Evolutionary conservation across 2,329 filamentous ascomycete species (phyloP).

Genomic region (Cladophialophora psammophila): DNA sequence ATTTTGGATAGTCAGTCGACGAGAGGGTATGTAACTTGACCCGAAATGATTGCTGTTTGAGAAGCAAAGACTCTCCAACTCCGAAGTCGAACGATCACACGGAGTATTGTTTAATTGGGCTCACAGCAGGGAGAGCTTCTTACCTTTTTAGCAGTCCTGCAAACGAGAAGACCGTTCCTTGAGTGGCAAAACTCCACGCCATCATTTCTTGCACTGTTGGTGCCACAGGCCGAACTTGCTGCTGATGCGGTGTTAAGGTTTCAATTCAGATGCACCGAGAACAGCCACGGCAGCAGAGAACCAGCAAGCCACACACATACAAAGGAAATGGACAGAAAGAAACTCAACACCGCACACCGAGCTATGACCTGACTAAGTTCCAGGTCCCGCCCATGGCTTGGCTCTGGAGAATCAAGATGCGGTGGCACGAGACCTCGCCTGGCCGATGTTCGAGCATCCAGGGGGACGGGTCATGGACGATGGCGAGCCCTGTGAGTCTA

Average conservation of each 20-base stretch:
- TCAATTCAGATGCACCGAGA: conserved; percentile 12
- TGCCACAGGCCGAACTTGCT: not conserved
- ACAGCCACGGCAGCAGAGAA: not conserved
- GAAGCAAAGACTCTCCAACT: not conserved
- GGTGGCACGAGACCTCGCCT: not conserved
- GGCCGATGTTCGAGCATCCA: not conserved
- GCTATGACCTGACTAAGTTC: conserved; percentile 1
- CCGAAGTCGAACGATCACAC: not conserved
- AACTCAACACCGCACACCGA: not conserved
- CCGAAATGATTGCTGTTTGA: not conserved
- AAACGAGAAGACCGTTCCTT: conserved; percentile 1
- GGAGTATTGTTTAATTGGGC: not conserved
- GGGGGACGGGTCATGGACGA: conserved; percentile 5
- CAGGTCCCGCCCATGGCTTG: not conserved
- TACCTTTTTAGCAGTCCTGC: conserved; percentile 11
- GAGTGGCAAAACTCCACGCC: conserved; percentile 7
- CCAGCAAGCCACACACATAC: conserved; percentile 18
- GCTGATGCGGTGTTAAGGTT: conserved; percentile 15
- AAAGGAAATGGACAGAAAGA: conserved; percentile 2
- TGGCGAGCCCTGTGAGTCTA: not conserved
- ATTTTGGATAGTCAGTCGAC: conserved; percentile 10
- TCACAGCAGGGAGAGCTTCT: not conserved
- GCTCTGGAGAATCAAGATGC: not conserved
- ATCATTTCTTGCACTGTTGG: conserved; percentile 1
- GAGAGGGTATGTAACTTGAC: not conserved